Base-by-base conservation (phyloP, 306 rosid species). In the Prunus campanulata region DNA sequence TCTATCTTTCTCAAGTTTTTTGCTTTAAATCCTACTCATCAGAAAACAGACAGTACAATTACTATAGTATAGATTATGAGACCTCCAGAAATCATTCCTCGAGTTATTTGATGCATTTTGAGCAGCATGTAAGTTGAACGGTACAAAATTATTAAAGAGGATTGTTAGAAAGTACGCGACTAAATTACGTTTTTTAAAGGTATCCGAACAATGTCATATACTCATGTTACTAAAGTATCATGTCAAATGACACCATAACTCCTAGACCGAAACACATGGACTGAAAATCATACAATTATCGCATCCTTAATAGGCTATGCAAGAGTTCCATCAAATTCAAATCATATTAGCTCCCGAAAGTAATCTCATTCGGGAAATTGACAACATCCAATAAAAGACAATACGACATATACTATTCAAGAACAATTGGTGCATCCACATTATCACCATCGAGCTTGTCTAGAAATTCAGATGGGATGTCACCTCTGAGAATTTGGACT, bases 401-500 rank as follows among this genome's bases (percentile, higher is more conserved):
- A 35, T 65, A 32, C 15, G 16, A 7, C 9, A 29, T 48, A 61
- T 63, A 49, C 78, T 83, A 89, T 3, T 78, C 72, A 9, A 86
- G 49, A 64, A 86, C n/a, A 66, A 91, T 74, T 11, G 91, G 80
- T 47, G 35, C 39, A 25, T 76, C 76, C 61, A 9, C 35, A 63
- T 54, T 39, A 70, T 73, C 81, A 65, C 88, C 90, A 5, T 39
- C 54, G 39, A 64, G 48, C 79, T 20, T 80, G 11, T 48, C 68
- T 24, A 46, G 80, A 64, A 84, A 20, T 30, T 79, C 70, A 13
- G 63, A 22, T 10, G 93, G 96, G 80, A 88, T 66, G 79, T 88
- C 90, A 11, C 97, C 92, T 86, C 87, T 81, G 72, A 91, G 93
- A 77, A 91, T 87, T 72, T 87, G 93, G 78, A 86, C 89, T 66